phyloP scores from a whole-genome alignment of 2,329 filamentous ascomycete genomes.

The Lasiodiplodia gonubiensis region DNA sequence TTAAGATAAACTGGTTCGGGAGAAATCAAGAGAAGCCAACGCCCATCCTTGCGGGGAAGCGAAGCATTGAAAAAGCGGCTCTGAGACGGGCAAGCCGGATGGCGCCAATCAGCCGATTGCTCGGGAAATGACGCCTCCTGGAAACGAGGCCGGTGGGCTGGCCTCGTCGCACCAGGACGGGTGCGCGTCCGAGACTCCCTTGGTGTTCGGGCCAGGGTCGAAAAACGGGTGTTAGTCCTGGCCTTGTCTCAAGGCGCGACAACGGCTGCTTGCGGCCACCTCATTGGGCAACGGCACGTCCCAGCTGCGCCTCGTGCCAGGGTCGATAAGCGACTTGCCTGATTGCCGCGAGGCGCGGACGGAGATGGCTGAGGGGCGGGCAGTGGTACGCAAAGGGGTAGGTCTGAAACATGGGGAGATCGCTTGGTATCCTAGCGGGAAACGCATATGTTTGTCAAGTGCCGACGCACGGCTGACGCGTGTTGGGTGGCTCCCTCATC shows the following conservation, averaged over 20 bases:
- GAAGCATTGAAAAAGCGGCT: not conserved
- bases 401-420: constrained; percentile 22
- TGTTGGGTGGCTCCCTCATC: not conserved
- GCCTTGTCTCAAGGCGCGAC: not conserved
- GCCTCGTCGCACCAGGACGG: constrained; percentile 8
- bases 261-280: no score
- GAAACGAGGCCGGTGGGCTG: constrained; percentile 8
- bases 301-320: not conserved
- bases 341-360: not conserved
- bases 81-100: not conserved
- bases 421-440: constrained; percentile 13
- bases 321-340: not conserved
- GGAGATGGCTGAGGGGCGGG: not conserved
- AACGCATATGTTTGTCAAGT: constrained; percentile 8
- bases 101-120: not conserved
- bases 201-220: not conserved
- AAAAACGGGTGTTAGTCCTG: not conserved
- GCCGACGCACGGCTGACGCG: constrained; percentile 3
- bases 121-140: constrained; percentile 24
- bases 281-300: no score
- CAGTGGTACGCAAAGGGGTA: not conserved
- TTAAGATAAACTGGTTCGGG: not conserved
- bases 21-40: not conserved
- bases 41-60: constrained; percentile 4
- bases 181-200: not conserved